Evolutionary conservation across 2,329 filamentous ascomycete genomes (phyloP), one percentile per base, ranked within the genome.

Genomic region (Exophiala dermatitidis): DNA sequence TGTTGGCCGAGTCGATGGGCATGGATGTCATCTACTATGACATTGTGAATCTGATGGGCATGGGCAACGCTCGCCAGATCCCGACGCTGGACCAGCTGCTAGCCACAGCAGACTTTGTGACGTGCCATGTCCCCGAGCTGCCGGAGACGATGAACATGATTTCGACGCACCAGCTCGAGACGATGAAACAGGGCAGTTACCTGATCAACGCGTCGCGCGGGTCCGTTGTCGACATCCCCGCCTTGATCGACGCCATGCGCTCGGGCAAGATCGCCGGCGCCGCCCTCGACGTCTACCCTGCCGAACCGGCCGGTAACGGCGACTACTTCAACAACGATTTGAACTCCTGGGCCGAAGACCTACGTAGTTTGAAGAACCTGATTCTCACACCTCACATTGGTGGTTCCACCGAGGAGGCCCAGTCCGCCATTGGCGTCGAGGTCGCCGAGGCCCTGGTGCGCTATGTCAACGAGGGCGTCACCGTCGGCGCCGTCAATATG

Each of bases 11-110:
- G 72, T 84, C 91, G 28, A 95, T 98, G 90, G 93, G 93, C 46
- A 96, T 98, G 91, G 84, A 80, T 10, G 93, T 98, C 65, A 90
- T 97, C 65, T 98, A 96, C 77, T 97, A 94, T 71, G 93, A 98
- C 70, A 84, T 95, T 4, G 73, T 95, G 59, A 95, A 90, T 63
- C 78, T 97, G 63, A 98, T 98, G 93, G 86, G 87, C 42, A 75
- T 98, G 68, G 93, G 93, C 52, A 95, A 87, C 7, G 83, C 91
- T 32, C 83, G 79, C 62, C 93, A 97, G 69, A 86, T 97, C 37
- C 75, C 84, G 3, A 86, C 81, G 0, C 75, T 98, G 26, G 80
- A 91, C 32, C 81, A 78, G 19, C 82, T 98, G 37, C 81, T 98
- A 42, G 75, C 80, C 52, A 76, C 85, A 63, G 83, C 91, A 42